Base-by-base conservation (phyloP, 1,284 basidiomycete species). In the Microstroma glucosiphilum region DNA sequence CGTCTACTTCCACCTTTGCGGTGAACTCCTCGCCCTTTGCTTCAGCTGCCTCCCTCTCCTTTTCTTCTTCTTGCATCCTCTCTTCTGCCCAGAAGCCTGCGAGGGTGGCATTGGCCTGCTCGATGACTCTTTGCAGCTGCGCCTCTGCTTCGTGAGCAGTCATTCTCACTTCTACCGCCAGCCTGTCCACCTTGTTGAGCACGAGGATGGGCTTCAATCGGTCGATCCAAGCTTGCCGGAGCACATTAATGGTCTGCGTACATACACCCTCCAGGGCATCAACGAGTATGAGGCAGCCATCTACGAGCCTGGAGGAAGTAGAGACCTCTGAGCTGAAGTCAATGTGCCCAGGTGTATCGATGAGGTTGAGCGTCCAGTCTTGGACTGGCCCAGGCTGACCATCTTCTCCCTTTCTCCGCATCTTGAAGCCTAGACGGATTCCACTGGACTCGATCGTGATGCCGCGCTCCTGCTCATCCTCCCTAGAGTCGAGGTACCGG, bases 401-500 rank as follows among this genome's bases (percentile, higher is more conserved):
- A 43, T 74, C 72, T 40, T 65, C 62, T 42, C 66, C 64, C 8
- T 70, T 64, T 17, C 43, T 55, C 12, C 76, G 71, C 61, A 77
- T 65, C 63, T 77, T 79, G 61, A 78, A 77, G 19, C 64, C 70
- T 19, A 79, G 68, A 13, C 73, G 73, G 43, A 85, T 90, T 0
- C 96, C 92, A 77, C 91, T 93, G 68, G 89, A 91, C 81, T 99
- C 93, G 94, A 99, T 98, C 0, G 96, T 98, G 69, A 99, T 98
- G 0, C 96, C 96, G 57, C 96, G 83, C 81, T 97, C 88, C 78
- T 98, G 94, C 79, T 99, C 96, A 75, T 98, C 96, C 78, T 96
- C 92, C 69, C 96, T 84, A 63, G 89, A 92, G 80, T 99, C 96
- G 56, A 98, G 83, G 80, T 96, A 98, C 61, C 96, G 85, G 78